Conservation (phyloP, 768 basidiomycete species). For the Postia placenta region DNA sequence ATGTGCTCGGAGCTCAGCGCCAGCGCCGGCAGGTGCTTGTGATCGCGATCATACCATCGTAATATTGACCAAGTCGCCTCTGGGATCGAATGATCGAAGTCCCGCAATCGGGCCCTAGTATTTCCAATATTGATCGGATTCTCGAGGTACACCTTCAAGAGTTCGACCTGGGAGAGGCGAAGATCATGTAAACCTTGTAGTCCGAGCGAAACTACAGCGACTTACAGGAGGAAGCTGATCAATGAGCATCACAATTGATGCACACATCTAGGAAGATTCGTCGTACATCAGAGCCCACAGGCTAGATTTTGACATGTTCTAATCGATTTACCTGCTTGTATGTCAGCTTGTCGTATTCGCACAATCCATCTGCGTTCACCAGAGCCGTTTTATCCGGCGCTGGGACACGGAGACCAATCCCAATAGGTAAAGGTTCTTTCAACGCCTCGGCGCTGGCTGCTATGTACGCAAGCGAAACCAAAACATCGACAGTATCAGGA, state of each 20-base stretch:
- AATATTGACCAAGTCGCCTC: conserved; percentile 63
- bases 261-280: conserved; percentile 54
- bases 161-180: conserved; percentile 34
- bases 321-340: no score
- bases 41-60: conserved; percentile 46
- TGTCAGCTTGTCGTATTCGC: conserved; percentile 46
- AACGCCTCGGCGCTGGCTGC: conserved; percentile 48
- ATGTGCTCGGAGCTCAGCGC: no score
- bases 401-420: conserved; percentile 51
- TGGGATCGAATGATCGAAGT: conserved; percentile 40
- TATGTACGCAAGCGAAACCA: conserved; percentile 58
- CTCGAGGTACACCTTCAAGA: conserved; percentile 54
- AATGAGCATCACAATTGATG: conserved; percentile 36
- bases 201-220: conserved; percentile 7
- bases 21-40: no score
- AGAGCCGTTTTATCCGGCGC: not conserved
- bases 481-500: conserved; percentile 57
- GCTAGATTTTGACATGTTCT: no score
- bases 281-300: no score
- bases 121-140: conserved; percentile 46
- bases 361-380: conserved; percentile 30
- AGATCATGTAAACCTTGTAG: not conserved
- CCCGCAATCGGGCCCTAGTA: conserved; percentile 46
- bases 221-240: conserved; percentile 43
- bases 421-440: conserved; percentile 53